These are phyloP conservation scores for Septoria linicola DNA, from an alignment of 2,329 filamentous ascomycete species.

Conservation along the genomic window DNA sequence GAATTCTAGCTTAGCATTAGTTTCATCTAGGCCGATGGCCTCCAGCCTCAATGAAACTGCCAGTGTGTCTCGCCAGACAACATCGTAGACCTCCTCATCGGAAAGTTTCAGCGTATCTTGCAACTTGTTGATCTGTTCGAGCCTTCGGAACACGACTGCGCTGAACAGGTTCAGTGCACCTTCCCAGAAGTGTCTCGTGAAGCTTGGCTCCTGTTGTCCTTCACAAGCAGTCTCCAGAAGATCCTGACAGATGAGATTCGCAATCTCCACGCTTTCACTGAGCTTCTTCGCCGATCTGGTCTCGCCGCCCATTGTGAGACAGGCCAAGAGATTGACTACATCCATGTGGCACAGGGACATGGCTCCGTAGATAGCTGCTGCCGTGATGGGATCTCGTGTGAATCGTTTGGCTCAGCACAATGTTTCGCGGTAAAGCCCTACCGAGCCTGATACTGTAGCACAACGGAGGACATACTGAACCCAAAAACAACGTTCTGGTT, in stretches of 20 bases:
- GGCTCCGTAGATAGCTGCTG: conserved; percentile 30
- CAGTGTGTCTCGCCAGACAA: conserved; percentile 35
- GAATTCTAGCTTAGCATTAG: conserved; percentile 20
- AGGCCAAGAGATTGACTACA: conserved; percentile 25
- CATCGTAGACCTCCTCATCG: conserved; percentile 23
- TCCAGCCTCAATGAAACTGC: conserved; percentile 22
- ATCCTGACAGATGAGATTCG: conserved; percentile 33
- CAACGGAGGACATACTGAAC: conserved; percentile 34
- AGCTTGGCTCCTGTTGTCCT: conserved; percentile 37
- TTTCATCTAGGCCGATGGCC: conserved; percentile 25
- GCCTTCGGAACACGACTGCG: conserved; percentile 21
- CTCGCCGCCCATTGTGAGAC: not conserved
- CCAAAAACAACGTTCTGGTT: conserved; percentile 34
- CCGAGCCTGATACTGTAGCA: conserved; percentile 38
- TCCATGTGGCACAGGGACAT: conserved; percentile 27
- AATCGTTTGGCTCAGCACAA: conserved; percentile 41
- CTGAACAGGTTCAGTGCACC: conserved; percentile 16
- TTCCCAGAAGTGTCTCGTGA: conserved; percentile 25
- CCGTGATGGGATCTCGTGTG: conserved; percentile 39
- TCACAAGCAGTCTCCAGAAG: conserved; percentile 36
- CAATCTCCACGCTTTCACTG: conserved; percentile 26
- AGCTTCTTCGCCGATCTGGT: conserved; percentile 19
- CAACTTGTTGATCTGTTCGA: conserved; percentile 15
- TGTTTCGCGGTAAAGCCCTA: conserved; percentile 35
- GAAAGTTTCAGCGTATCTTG: conserved; percentile 22